Base-by-base conservation (phyloP, 2,329 filamentous ascomycete species). In the Penicillium sp. region DNA sequence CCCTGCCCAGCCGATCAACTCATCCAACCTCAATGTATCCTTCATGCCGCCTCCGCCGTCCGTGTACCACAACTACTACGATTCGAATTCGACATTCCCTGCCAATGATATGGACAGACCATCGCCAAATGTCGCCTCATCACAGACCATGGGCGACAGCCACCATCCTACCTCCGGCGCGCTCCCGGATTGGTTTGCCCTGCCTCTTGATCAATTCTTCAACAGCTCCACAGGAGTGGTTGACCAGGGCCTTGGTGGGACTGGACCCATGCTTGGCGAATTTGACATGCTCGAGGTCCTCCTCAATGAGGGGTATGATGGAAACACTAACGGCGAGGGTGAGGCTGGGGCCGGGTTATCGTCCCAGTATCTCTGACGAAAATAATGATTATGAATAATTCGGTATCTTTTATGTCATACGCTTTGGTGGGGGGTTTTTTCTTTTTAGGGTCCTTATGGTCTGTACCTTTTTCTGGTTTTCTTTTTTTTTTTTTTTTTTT, bases 171-270 rank as follows among this genome's bases (percentile, higher is more conserved):
- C 64, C 31, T 67, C 66, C 38, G 60, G 66, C 36, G 68, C 63
- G 3, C 68, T 76, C 21, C 79, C 81, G 41, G 84, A 86, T 69
- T 87, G 85, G 85, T 77, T 87, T 50, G 81, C 84, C 0, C 68
- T 87, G n/a, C 83, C 84, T 1, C 75, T 87, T 3, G 83, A 87
- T 68, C 82, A 83, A 43, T 79, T 87, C 59, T 79, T 86, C 53
- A 81, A 81, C 61, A 77, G 71, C 52, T 76, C 76, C 17, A 75
- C 74, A 10, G 73, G 72, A 2, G 74, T 72, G 5, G 77, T 80
- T 42, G 77, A 80, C 60, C 81, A 82, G 66, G 82, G 82, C 13
- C 79, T 82, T 1, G 83, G 85, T 53, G 83, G 86, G 23, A 84
- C 81, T 21, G 85, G 85, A 0, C 84, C 84, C n/a, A 84, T 85